Percentiles rank a stretch among this genome's conserved stretches.
phyloP scores from a whole-genome alignment of 257 asterid species.

The Nicotiana benthamiana region DNA sequence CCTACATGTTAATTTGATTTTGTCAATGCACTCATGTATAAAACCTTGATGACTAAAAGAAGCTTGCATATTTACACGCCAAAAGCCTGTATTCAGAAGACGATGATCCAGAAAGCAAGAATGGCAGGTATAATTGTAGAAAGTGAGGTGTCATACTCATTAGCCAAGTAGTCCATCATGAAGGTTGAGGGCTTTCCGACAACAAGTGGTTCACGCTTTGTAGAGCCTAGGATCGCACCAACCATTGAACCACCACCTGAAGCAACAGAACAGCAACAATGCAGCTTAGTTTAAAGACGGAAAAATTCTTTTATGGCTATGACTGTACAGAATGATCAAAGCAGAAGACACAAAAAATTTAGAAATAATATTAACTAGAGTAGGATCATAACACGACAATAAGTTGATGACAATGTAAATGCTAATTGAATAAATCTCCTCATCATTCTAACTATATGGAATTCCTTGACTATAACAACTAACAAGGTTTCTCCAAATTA shows the following conservation, averaged over 20 bases:
- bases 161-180: constrained; percentile 93
- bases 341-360: neutral
- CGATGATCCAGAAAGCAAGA: neutral
- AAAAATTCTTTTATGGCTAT: neutral
- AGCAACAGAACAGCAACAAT: constrained; percentile 10
- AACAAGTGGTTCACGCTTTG: constrained; percentile 78
- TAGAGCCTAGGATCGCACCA: constrained; percentile 82
- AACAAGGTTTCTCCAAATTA: neutral
- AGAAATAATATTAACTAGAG: neutral
- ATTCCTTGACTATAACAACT: neutral
- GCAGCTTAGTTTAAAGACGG: neutral
- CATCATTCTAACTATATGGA: neutral
- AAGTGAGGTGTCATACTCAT: constrained; percentile 38
- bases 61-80: neutral
- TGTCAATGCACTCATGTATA: neutral
- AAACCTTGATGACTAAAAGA: neutral
- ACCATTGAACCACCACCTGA: constrained; percentile 97
- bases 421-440: neutral
- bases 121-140: neutral
- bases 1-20: neutral
- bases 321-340: neutral
- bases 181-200: constrained; percentile 98
- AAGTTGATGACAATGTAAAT: neutral
- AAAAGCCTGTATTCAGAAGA: neutral
- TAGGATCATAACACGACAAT: neutral